Evolutionary conservation across 257 asterid genomes (phyloP), one percentile per base, ranked within the genome.

Genomic region (Fraxinus quadrangulata): DNA sequence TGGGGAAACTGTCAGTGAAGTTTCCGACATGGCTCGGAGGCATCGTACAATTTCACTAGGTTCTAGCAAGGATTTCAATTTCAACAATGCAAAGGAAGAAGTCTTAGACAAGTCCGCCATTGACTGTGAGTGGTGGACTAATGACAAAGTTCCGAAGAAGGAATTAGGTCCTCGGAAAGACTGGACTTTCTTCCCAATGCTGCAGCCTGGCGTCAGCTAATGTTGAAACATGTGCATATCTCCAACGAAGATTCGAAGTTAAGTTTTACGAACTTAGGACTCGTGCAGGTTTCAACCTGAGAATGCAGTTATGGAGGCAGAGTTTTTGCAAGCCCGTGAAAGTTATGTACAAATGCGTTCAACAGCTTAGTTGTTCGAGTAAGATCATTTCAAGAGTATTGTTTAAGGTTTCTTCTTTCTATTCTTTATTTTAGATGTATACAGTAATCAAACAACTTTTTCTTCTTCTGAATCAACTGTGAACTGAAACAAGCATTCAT

Each of bases 121-220:
- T 23, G 89, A 92, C 70, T 89, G 94, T 78, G 97, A 92, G 84
- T 92, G 97, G 97, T 94, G 99, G 99, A 91, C 91, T 11, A 91
- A 78, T 14, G 96, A 94, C 79, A 89, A 87, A 79, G 91, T 68
- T 54, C 75, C 80, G 8, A 84, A 77, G 11, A 84, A 84, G 84
- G 92, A 89, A 59, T 80, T 74, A 47, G 83, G 82, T 70, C 82
- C 89, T 47, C 85, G 71, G 36, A 92, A 87, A 69, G 89, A 88
- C 75, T 91, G 97, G 98, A 89, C 94, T 82, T 94, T 90, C 93
- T 92, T 92, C 82, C 93, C 94, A 4, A 84, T 86, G 89, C 88
- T 93, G 78, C 96, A 93, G 78, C 89, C 96, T 8, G 93, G 90
- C 66, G 92, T 88, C 84, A 90, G 92, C 87, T 94, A 80, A 91